Base-by-base conservation (phyloP, 106 monocot genomes). In the Triglochin maritima region DNA sequence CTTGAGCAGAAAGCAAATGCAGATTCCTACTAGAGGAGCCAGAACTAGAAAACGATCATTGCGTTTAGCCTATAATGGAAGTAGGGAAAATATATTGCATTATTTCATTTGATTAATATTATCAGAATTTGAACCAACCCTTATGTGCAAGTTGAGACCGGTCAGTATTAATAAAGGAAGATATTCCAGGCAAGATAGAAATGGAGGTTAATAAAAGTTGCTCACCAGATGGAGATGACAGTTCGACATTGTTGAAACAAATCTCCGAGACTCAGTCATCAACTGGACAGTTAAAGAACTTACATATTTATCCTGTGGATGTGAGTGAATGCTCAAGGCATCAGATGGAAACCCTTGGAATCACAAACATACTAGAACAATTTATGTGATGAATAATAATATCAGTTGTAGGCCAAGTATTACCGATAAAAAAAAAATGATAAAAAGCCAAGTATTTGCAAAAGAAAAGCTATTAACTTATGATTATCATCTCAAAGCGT, bases 21-120 rank as follows among this genome's bases (percentile, higher is more conserved):
- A 17, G 13, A 69, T 16, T 69, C 46, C 69, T 46, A 69, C 14
- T 5, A 69, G 17, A 45, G 69, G 69, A 50, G 17, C 69, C 57
- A 69, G 69, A 44, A 47, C 3, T 15, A 43, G 57, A 69, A 56
- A 45, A 69, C 12, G 44, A 44, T 51, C 55, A 15, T 8, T 57
- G 44, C 12, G 13, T 69, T 69, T 69, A 56, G 57, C 57, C 69
- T 69, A 46, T 6, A 13, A 69, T 17, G 11, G 50, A 55, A 69
- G 10, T 42, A 6, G 53, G 42, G 9, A 41, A 4, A 12, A 5
- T 47, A 45, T 64, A 64, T 64, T 29, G 29, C 45, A 64, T 49
- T 7, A 7, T 9, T 11, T 52, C 6, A 43, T 54, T 29, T 67
- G 2, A 15, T 50, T 29, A 10, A 53, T 49, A 17, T 7, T 50